These are phyloP conservation scores for Botrytis fragariae DNA, from an alignment of 2,329 filamentous ascomycete genomes.

Conservation along the genomic window DNA sequence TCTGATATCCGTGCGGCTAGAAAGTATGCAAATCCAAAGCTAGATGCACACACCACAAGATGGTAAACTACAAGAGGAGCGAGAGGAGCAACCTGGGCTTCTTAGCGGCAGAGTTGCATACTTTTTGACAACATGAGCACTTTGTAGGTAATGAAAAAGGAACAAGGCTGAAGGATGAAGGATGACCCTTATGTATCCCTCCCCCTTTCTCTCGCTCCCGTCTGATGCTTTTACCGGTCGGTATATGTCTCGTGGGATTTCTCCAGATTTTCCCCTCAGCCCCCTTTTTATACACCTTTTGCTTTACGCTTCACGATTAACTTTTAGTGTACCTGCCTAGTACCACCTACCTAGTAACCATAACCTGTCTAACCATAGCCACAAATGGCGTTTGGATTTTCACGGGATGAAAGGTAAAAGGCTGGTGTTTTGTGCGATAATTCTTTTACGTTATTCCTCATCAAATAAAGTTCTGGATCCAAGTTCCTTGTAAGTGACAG, in stretches of 20 bases:
- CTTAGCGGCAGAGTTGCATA: not conserved
- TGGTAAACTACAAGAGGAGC: not conserved
- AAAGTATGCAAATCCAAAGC: not conserved
- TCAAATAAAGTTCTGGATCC: not conserved
- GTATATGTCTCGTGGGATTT: not conserved
- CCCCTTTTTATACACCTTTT: not conserved
- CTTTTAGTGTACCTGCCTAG: not conserved
- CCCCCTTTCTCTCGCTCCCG: not conserved
- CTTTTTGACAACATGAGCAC: not conserved
- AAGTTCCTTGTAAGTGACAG: conserved; percentile 26
- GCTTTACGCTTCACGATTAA: not conserved
- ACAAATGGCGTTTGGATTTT: not conserved
- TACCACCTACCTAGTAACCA: not conserved
- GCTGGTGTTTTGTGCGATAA: not conserved
- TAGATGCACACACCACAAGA: not conserved
- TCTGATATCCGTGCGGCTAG: not conserved
- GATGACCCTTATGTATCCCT: not conserved
- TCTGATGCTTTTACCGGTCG: not conserved
- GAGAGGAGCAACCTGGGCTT: not conserved
- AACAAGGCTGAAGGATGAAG: conserved; percentile 3
- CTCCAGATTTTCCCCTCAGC: not conserved
- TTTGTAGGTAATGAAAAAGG: not conserved
- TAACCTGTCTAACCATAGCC: not conserved
- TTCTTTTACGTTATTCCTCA: conserved; percentile 8
- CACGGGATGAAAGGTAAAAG: not conserved